phyloP scores from a whole-genome alignment of 73 alveolate species.

The Uronychia setigera region DNA sequence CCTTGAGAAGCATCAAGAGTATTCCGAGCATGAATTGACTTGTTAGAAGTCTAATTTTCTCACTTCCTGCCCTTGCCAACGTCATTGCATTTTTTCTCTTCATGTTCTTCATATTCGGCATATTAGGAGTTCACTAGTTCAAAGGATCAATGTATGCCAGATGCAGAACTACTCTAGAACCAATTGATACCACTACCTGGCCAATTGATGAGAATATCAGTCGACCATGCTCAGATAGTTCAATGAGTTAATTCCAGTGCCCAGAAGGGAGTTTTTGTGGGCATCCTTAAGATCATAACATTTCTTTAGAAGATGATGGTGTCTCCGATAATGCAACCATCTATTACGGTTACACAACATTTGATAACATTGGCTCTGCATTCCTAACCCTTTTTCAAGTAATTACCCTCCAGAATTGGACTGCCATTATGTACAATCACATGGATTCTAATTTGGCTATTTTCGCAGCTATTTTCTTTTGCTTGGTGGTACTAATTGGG shows the following conservation, averaged over 20 bases:
- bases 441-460: neutral
- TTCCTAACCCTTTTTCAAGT: conserved; percentile 11
- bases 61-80: conserved; percentile 70
- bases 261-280: neutral
- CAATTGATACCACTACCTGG: neutral
- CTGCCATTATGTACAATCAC: conserved; percentile 14
- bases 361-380: conserved; percentile 27
- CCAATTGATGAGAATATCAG: neutral
- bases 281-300: neutral
- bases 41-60: conserved; percentile 31
- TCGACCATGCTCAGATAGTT: neutral
- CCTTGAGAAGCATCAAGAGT: conserved; percentile 43
- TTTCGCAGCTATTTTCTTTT: conserved; percentile 20
- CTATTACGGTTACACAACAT: conserved; percentile 10
- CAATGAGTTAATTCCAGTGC: neutral
- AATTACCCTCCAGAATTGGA: too few relatives aligned
- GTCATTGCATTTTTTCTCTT: conserved; percentile 50
- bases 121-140: conserved; percentile 56
- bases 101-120: conserved; percentile 55
- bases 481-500: conserved; percentile 7
- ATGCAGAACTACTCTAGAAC: conserved; percentile 20
- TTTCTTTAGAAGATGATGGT: conserved; percentile 6
- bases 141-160: conserved; percentile 46
- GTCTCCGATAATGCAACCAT: neutral
- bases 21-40: conserved; percentile 49